phyloP scores from a whole-genome alignment of 1,284 basidiomycete genomes.

The Ganoderma multipileum region DNA sequence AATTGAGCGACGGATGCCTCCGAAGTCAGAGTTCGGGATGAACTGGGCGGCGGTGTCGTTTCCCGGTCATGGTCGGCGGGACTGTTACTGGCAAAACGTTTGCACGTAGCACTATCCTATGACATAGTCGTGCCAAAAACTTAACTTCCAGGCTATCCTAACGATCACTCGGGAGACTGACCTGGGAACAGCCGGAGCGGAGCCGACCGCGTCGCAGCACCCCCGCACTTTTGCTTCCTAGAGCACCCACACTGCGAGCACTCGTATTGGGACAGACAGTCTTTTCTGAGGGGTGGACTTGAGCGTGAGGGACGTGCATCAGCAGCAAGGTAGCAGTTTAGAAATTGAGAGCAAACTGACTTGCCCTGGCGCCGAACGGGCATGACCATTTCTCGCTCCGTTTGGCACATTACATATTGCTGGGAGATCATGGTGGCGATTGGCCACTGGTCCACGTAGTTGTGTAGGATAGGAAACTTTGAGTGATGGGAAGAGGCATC shows the following conservation, averaged over 20 bases:
- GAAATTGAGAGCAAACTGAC: not conserved
- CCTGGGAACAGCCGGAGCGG: not conserved
- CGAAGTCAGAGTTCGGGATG: not conserved
- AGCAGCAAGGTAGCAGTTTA: not conserved
- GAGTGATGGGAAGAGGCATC: not conserved
- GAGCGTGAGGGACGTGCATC: not conserved
- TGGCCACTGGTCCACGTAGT: conserved; percentile 18
- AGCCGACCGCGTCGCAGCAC: not conserved
- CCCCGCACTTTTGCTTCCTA: not conserved
- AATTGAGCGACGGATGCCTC: not conserved
- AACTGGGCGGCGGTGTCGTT: not conserved
- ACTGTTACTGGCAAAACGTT: not conserved
- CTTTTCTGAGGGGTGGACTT: not conserved
- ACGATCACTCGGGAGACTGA: not conserved
- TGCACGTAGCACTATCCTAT: not conserved
- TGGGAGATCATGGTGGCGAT: conserved; percentile 8
- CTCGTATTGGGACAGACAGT: not conserved
- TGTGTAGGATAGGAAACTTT: conserved; percentile 10
- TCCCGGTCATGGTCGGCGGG: not conserved
- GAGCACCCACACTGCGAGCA: not conserved
- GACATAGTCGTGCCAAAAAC: not conserved
- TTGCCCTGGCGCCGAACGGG: not conserved
- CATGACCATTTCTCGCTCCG: conserved; percentile 1
- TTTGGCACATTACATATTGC: conserved; percentile 12
- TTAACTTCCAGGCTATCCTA: not conserved